Evolutionary conservation across 805 yeast genomes (phyloP).

Genomic region (Myxozyma mucilagina): DNA sequence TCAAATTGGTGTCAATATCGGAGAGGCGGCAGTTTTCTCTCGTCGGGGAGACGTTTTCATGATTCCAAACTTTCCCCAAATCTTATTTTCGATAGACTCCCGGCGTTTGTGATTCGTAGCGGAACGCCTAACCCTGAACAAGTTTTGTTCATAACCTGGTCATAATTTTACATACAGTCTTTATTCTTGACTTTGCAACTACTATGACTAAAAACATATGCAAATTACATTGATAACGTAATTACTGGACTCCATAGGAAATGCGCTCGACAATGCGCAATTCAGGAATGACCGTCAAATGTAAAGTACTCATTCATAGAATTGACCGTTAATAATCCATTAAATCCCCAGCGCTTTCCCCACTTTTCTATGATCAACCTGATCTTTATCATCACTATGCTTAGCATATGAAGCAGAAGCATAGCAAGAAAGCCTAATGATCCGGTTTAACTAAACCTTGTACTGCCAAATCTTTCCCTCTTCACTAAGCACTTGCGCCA

Average conservation of each 20-base stretch:
- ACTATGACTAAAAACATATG: no score
- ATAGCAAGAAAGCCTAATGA: neutral
- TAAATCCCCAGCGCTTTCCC: no score
- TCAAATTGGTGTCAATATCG: neutral
- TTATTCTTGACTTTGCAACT: no score
- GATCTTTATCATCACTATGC: no score
- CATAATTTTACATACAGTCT: no score
- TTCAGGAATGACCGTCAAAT: no score
- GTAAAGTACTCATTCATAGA: no score
- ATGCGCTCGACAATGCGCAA: no score
- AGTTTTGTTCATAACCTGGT: neutral
- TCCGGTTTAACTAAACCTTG: neutral
- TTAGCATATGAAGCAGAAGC: neutral
- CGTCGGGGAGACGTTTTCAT: neutral
- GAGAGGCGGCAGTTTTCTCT: neutral
- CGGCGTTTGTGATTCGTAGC: constrained; percentile 6
- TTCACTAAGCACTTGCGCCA: constrained; percentile 52
- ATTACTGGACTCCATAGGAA: no score
- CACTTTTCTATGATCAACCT: no score
- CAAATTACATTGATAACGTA: no score
- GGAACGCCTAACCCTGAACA: neutral
- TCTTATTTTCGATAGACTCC: neutral
- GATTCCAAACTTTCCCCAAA: neutral
- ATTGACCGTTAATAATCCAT: no score
- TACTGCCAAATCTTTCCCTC: constrained; percentile 40